Evolutionary conservation across 1,139 yeast species (phyloP).

Genomic region (Pichia sp.): DNA sequence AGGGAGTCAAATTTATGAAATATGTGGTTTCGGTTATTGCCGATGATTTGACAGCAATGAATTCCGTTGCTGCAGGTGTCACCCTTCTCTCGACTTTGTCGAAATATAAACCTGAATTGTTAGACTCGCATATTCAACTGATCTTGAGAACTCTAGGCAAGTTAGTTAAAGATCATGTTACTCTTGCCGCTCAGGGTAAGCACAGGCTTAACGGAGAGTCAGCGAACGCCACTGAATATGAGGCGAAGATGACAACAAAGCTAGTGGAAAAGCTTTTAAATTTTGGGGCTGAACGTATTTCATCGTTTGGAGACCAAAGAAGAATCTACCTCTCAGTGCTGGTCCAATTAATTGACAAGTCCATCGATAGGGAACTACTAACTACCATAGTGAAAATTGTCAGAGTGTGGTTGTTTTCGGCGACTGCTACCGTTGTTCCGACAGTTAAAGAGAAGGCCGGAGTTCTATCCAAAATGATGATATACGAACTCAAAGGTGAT

Average conservation of each 20-base stretch:
- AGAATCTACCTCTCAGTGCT: conserved; percentile 77
- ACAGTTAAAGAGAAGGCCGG: conserved; percentile 97
- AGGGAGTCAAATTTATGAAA: conserved; percentile 45
- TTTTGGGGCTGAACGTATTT: conserved; percentile 72
- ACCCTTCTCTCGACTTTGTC: conserved; percentile 80
- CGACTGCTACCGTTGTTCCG: conserved; percentile 59
- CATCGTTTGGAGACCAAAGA: conserved; percentile 86
- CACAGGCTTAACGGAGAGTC: conserved; percentile 26
- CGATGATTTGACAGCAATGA: conserved; percentile 75
- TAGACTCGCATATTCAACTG: conserved; percentile 68
- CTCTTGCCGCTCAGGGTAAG: conserved; percentile 43
- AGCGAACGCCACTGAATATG: conserved; percentile 42
- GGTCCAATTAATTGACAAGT: conserved; percentile 87
- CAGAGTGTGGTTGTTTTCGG: conserved; percentile 86
- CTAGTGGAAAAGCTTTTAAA: conserved; percentile 70
- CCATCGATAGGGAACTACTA: conserved; percentile 69
- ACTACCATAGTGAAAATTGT: conserved; percentile 74
- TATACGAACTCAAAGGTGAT: conserved; percentile 84
- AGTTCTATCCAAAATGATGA: conserved; percentile 86
- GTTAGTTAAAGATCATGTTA: conserved; percentile 81
- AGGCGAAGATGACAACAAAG: conserved; percentile 71
- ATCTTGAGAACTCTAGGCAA: conserved; percentile 85
- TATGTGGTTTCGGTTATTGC: conserved; percentile 62
- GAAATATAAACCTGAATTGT: conserved; percentile 60
- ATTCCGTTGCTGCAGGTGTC: conserved; percentile 89